Conservation (phyloP, 352 stramenopile genomes). For the Globisporangium solare region DNA sequence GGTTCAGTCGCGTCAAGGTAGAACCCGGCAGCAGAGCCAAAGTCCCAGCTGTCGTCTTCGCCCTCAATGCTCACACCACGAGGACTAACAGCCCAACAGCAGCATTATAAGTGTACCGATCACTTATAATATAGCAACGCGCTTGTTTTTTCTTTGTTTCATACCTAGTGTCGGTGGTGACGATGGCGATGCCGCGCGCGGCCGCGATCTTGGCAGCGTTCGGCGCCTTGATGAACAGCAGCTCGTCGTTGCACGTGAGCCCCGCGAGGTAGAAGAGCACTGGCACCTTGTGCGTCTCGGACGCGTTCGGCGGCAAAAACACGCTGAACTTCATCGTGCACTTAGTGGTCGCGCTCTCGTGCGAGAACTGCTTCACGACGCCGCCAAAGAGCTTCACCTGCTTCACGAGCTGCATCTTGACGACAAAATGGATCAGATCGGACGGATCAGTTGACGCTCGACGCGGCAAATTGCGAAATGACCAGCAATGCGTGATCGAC, state of each 20-base stretch:
- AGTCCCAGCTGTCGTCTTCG: constrained; percentile 95
- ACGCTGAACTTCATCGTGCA: constrained; percentile 91
- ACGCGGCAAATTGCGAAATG: neutral
- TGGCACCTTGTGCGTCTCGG: constrained; percentile 64
- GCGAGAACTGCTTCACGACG: constrained; percentile 79
- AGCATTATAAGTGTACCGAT: neutral
- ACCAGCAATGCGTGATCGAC: too few species aligned
- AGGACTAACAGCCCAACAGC: constrained; percentile 46
- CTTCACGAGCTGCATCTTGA: constrained; percentile 71
- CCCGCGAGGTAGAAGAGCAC: constrained; percentile 95
- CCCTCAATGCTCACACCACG: constrained; percentile 87
- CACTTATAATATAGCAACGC: too few species aligned
- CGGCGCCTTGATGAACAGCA: constrained; percentile 94
- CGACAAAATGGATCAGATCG: neutral
- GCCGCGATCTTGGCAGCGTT: constrained; percentile 88
- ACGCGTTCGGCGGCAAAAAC: constrained; percentile 74
- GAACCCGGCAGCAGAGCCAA: constrained; percentile 96
- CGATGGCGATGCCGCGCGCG: constrained; percentile 90
- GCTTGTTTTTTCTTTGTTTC: too few species aligned
- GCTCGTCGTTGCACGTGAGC: constrained; percentile 96
- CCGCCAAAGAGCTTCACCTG: constrained; percentile 74
- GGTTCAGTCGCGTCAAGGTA: constrained; percentile 96
- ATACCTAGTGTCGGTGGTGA: constrained; percentile 92
- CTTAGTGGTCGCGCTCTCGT: constrained; percentile 75
- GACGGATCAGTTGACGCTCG: neutral